Evolutionary conservation across 306 rosid genomes (phyloP), one percentile per base, ranked within the genome.

Genomic region (Quillaja saponaria): DNA sequence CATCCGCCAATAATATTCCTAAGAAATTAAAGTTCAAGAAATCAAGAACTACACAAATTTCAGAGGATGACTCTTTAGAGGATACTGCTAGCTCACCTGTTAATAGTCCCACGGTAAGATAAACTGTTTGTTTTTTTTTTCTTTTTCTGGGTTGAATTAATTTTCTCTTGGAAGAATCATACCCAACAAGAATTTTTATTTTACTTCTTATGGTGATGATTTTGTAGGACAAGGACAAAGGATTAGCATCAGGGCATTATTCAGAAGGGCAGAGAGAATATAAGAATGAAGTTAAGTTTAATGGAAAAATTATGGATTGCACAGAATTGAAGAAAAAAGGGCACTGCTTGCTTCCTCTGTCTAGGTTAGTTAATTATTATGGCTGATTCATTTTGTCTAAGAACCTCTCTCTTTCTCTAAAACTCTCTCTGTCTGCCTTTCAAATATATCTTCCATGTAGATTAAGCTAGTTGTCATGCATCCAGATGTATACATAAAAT

Each of bases 51-150:
- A 61, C 76, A 44, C 70, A 47, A 13, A 56, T 84, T 52, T 80
- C 71, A 17, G 46, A 68, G 7, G 87, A 81, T 50, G 85, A 85
- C 66, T 82, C 96, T 71, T 82, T 92, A 66, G 98, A 88, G 61
- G 98, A 92, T 64, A 92, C 98, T 56, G 98, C 98, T 54, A 81
- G 95, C 51, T 92, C 98, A 20, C 96, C 96, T 3, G 82, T 82
- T 44, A 92, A 72, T 52, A 92, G 96, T 77, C 98, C 98, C 73
- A 88, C 88, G 96, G 98, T 92, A 56, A 37, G 16, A 53, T 44
- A 58, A 47, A 3, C 16, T 18, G 15, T 17, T 19, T 34, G 13
- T 45, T 20, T 6, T 16, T 52, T 12, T 10, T 17, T 19, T 34
- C 7, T 45, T 20, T 6, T 16, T 52, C 13, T 10, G 8, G n/a